Conservation (phyloP, 176 grass and related monocot species). For the Musa acuminata region DNA sequence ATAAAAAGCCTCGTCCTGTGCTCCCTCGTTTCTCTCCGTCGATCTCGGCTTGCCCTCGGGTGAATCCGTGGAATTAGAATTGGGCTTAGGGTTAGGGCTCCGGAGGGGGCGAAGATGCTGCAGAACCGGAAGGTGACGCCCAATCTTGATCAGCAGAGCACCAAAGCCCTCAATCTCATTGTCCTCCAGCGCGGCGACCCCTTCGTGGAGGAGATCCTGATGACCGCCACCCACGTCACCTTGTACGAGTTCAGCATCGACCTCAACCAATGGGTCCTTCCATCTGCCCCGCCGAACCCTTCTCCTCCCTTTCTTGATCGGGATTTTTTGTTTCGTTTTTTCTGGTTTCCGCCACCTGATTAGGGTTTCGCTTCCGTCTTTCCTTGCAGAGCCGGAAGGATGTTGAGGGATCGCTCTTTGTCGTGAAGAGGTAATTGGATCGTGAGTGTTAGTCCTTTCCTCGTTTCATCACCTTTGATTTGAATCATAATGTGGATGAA, state of each 20-base stretch:
- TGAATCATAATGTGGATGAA: no score
- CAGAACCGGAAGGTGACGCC: conserved; percentile 41
- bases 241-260: conserved; percentile 39
- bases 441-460: not conserved
- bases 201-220: conserved; percentile 48
- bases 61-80: no score
- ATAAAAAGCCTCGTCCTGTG: not conserved
- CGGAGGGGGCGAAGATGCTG: conserved; percentile 17
- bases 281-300: not conserved
- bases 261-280: conserved; percentile 29
- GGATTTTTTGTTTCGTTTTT: not conserved
- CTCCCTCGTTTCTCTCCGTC: not conserved
- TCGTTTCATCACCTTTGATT: no score
- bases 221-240: conserved; percentile 45
- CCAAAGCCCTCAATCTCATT: conserved; percentile 54
- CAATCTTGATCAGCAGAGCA: conserved; percentile 45
- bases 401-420: conserved; percentile 60
- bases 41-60: not conserved
- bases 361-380: not conserved
- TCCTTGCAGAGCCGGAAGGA: conserved; percentile 40
- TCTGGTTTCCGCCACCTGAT: conserved; percentile 4
- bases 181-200: conserved; percentile 67
- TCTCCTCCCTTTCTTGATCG: not conserved
- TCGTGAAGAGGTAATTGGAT: conserved; percentile 53
- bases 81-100: conserved; percentile 27